Evolutionary conservation across 1,284 basidiomycete genomes (phyloP), one percentile per base, ranked within the genome.

Genomic region (Ceratobasidium sp.): DNA sequence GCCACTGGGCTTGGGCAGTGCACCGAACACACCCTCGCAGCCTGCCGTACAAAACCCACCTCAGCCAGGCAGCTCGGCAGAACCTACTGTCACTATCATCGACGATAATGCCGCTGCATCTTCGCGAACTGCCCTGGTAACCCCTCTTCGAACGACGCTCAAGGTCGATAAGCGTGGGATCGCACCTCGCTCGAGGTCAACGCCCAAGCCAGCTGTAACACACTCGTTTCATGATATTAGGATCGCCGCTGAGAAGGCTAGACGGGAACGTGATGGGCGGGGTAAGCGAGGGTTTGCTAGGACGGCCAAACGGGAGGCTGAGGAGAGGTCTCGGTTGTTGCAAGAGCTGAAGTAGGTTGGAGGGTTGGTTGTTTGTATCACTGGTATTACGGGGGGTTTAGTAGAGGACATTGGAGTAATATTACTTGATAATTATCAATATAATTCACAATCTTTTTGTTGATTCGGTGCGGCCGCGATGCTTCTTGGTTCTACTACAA

Each of bases 401-500:
- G 17, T 51, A 51, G 17, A n/a, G 17, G 9, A 19, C 27, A 60
- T 47, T 27, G 53, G 7, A 45, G 19, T 53, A 54, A 33, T 29
- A 14, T 17, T 14, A 33, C 6, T 36, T 24, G 29, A 47, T 36
- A 47, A 54, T 7, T 7, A n/a, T 6, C 47, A 48, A 71, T 71
- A 31, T 36, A 48, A 33, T 33, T 45, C 44, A 57, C 31, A 19
- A 69, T 51, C 29, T 48, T 47, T 71, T 47, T 71, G n/a, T 53
- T 59, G 41, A 15, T 33, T 51, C 36, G 11, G 11, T 41, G 6
- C 36, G 36, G 48, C 14, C 24, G 50, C 22, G 27, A 51, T 29
- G 15, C 19, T 66, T 50, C 33, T 64, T 36, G 73, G 56, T 44
- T 67, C 57, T 22, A 80, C 73, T 27, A 80, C 77, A 50, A 80